Evolutionary conservation across 1,284 basidiomycete genomes (phyloP).

Genomic region (Apiotrichum porosum): DNA sequence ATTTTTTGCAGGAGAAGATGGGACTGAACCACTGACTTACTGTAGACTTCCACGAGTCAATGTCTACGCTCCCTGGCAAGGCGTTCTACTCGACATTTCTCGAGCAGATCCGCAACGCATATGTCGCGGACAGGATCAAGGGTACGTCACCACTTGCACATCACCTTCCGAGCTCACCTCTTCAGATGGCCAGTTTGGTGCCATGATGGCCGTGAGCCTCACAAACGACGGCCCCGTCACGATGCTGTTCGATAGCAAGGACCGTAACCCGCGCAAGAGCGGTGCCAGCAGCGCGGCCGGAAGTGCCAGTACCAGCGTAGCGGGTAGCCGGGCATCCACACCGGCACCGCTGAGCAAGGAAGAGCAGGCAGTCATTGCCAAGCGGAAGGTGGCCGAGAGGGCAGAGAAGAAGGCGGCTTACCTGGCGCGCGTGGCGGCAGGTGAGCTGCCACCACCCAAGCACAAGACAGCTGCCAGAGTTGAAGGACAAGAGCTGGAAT

Average conservation of each 20-base stretch:
- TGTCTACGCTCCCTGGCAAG: conserved; percentile 66
- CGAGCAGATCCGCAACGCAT: conserved; percentile 59
- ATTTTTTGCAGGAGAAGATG: not conserved
- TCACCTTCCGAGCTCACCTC: not conserved
- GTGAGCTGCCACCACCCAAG: conserved; percentile 1
- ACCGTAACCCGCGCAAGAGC: conserved; percentile 4
- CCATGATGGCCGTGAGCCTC: conserved; percentile 84
- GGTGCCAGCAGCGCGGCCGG: no score
- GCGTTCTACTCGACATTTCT: conserved; percentile 68
- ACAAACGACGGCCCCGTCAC: conserved; percentile 84
- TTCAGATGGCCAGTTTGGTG: conserved; percentile 68
- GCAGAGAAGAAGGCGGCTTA: conserved; percentile 15
- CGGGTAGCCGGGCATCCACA: not conserved
- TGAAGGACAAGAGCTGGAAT: not conserved
- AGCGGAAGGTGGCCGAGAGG: conserved; percentile 13
- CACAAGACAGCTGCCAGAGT: not conserved
- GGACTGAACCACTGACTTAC: not conserved
- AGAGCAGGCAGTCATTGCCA: conserved; percentile 9
- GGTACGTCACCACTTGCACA: conserved; percentile 51
- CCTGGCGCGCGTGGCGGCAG: conserved; percentile 8
- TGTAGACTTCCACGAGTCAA: conserved; percentile 79
- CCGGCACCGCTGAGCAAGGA: conserved; percentile 5
- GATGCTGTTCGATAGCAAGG: conserved; percentile 61
- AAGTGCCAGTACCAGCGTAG: not conserved
- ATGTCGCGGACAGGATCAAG: conserved; percentile 69